Base-by-base conservation (phyloP, 2,329 filamentous ascomycete genomes). In the Colletotrichum eleusines region DNA sequence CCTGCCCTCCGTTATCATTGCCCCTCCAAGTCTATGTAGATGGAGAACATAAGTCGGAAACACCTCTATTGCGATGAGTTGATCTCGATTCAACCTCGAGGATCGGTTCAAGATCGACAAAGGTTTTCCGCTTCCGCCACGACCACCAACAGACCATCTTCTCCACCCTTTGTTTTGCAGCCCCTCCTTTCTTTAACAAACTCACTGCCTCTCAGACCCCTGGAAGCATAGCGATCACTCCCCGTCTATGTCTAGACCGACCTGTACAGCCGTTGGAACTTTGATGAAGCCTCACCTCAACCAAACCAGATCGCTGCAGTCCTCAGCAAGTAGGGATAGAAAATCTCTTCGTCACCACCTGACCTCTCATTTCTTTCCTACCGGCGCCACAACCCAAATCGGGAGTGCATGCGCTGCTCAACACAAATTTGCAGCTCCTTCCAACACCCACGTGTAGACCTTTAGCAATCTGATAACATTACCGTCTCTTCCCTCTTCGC, bases 391-490 rank as follows among this genome's bases (percentile, higher is more conserved):
- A 18, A 8, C 11, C 50, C 28, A 26, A 20, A 20, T 53, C 18
- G 28, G 18, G 16, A 20, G 14, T n/a, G 18, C 28, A 33, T 33
- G 26, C 28, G 23, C 38, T 16, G 38, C 50, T 50, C 6, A 50
- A 16, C 6, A 20, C 8, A 26, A 48, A 5, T 11, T 23, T 23
- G 9, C 9, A 26, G 23, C 46, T 26, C 12, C 46, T 48, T n/a
- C n/a, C 35, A 2, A 12, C 12, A n/a, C 35, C 35, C 46, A 11
- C 28, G 23, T 40, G 9, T 18, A 42, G 33, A 58, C 40, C 42
- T 16, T 11, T 26, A 7, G 20, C 63, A 67, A 40, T 71, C 51
- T 53, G n/a, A 23, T 42, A 26, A 38, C 35, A 23, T 20, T 33
- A 14, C 31, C 28, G 26, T n/a, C 16, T 38, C 51, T 31, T 28